Base-by-base conservation (phyloP, 768 basidiomycete species). In the Leucocoprinus sp. region DNA sequence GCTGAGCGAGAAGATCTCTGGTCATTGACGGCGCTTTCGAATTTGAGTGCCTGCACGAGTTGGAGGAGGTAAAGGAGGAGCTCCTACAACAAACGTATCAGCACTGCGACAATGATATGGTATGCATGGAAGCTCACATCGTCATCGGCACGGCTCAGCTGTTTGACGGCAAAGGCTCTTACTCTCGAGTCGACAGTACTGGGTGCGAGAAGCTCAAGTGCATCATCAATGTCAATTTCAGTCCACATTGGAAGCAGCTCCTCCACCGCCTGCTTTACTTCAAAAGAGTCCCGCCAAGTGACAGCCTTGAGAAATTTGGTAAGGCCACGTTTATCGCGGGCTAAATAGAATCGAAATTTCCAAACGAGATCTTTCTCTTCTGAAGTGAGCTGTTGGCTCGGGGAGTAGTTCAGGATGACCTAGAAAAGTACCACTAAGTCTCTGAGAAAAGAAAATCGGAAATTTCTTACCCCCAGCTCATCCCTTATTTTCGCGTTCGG, bases 281-380 rank as follows among this genome's bases (percentile, higher is more conserved):
- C 96, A 8, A 86, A 85, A 0, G 86, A 80, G 60, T 99, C 96
- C 29, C 92, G 74, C 96, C 96, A 98, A 15, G 93, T 92, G 28
- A 99, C 96, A 23, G 91, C 92, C 62, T 91, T 97, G 43, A 99
- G 74, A 65, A 99, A 99, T 61, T 99, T 99, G 26, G 95, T 98
- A 31, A 98, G 73, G 2, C 93, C 93, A 8, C 88, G 82, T 64
- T 91, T 93, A 61, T 93, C 90, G 26, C 92, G 71, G 2, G 84
- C 80, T 8, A 99, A 80, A 54, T 96, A 98, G 66, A 97, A 99
- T n/a, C 96, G 79, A 72, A 95, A 99, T 61, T 95, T 93, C 96
- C 96, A 99, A 29, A 98, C 82, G 33, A 93, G 69, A 54, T 98
- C 95, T 58, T 95, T 96, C 65, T 98, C 95, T 56, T 93, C 88